phyloP scores from a whole-genome alignment of 148 eudicot genomes.

The Dianthus caryophyllus region DNA sequence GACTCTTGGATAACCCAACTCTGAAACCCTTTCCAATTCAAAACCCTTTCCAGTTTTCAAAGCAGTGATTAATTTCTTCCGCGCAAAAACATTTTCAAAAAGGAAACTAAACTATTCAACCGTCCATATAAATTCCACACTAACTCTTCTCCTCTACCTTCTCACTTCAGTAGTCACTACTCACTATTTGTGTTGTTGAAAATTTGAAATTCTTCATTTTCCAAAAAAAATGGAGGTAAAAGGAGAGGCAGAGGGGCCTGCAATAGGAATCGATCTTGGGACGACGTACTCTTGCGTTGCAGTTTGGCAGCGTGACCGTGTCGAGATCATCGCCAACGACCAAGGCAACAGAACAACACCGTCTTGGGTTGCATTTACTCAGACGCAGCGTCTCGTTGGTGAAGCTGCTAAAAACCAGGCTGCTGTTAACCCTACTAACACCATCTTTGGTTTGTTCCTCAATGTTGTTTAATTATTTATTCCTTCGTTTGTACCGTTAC shows the following conservation, averaged over 20 bases:
- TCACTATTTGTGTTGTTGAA: too few species aligned
- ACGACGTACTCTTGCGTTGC: slow-evolving; percentile 11
- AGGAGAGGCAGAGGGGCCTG: background rate
- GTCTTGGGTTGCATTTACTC: slow-evolving; percentile 3
- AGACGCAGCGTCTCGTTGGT: background rate
- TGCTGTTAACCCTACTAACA: background rate
- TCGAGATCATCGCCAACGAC: slow-evolving; percentile 10
- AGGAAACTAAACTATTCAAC: too few species aligned
- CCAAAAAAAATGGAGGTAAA: too few species aligned
- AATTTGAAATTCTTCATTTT: too few species aligned
- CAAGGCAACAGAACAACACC: slow-evolving; percentile 14
- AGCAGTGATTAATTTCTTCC: too few species aligned
- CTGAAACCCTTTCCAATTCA: too few species aligned
- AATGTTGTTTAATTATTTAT: background rate
- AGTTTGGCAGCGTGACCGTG: slow-evolving; percentile 9
- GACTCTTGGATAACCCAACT: too few species aligned
- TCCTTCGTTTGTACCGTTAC: background rate
- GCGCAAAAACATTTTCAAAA: too few species aligned
- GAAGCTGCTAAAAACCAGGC: background rate
- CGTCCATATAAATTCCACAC: too few species aligned
- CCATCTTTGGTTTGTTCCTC: background rate
- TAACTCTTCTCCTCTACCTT: too few species aligned
- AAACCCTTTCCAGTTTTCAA: too few species aligned
- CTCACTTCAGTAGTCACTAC: too few species aligned
- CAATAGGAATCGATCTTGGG: slow-evolving; percentile 9